These are phyloP conservation scores for Trichosporon coremiiforme DNA, from an alignment of 1,284 basidiomycete genomes.

Conservation along the genomic window DNA sequence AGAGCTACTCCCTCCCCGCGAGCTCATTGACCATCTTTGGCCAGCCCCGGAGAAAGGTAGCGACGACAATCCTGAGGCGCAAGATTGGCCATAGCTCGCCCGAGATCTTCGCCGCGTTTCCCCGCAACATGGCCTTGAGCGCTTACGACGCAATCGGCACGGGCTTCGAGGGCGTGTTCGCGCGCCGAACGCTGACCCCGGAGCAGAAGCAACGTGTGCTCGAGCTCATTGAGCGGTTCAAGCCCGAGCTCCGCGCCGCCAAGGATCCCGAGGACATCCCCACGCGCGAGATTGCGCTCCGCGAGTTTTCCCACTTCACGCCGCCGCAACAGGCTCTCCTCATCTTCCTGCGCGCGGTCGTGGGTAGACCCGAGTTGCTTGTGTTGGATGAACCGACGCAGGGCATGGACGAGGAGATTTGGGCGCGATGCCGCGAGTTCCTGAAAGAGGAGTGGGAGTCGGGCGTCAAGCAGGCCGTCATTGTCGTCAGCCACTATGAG, in stretches of 20 bases:
- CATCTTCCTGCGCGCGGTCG: conserved; percentile 82
- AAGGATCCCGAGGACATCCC: conserved; percentile 38
- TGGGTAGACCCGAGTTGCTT: conserved; percentile 67
- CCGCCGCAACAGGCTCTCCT: conserved; percentile 75
- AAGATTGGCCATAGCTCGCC: conserved; percentile 80
- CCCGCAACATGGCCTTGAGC: conserved; percentile 68
- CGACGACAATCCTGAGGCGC: conserved; percentile 64
- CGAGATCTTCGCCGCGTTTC: conserved; percentile 89
- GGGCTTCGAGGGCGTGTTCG: conserved; percentile 79
- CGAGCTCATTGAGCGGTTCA: conserved; percentile 65
- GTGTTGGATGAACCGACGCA: conserved; percentile 88
- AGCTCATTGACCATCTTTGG: conserved; percentile 69
- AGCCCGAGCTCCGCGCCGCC: conserved; percentile 35
- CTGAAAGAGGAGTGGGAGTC: conserved; percentile 61
- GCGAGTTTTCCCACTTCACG: conserved; percentile 64
- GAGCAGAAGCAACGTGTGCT: conserved; percentile 57
- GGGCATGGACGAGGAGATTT: conserved; percentile 80
- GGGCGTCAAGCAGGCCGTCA: conserved; percentile 67
- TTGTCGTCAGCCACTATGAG: conserved; percentile 85
- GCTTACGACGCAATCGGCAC: conserved; percentile 79
- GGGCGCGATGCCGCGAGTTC: conserved; percentile 66
- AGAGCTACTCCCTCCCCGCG: conserved; percentile 72
- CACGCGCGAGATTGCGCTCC: conserved; percentile 38
- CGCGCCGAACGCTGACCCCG: conserved; percentile 60
- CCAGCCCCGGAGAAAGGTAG: conserved; percentile 64